Evolutionary conservation across 1,284 basidiomycete species (phyloP), one percentile per base, ranked within the genome.

Genomic region (Tetrapyrgos nigripes): DNA sequence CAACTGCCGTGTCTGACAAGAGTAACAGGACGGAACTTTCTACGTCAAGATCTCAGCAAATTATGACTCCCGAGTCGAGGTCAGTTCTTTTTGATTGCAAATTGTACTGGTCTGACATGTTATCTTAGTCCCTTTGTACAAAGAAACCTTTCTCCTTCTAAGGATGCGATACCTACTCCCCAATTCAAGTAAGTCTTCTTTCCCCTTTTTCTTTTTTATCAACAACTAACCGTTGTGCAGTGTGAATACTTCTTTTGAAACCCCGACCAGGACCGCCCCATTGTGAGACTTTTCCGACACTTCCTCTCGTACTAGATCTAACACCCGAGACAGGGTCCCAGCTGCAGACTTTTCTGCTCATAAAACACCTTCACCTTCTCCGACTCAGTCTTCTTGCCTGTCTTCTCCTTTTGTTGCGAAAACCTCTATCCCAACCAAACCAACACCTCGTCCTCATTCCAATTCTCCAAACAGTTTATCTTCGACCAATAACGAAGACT

Each of bases 61-160:
- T 83, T 57, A 76, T 85, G 59, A 90, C 88, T 4, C 80, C 80
- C 44, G 79, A 80, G 58, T 78, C 79, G 31, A 82, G 79, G 79
- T 78, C 43, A 59, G 64, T 59, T 29, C 19, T 45, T 21, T 28
- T 37, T 49, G 21, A 14, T 24, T 19, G 33, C 31, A 48, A 59
- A 40, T 26, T 4, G 24, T 9, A 33, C 19, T 5, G 14, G 44
- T 21, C 23, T 24, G 31, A 19, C 17, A 8, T 2, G 13, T 6
- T 35, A 19, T 61, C 64, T 60, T 31, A 57, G 48, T 55, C 55
- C 56, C 10, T 53, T 57, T 47, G 47, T 43, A 21, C 23, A 31
- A 28, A 40, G 50, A 28, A 27, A 26, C 21, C 29, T 48, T 49
- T 17, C 28, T 14, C 50, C 19, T 29, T 21, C 21, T 48, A 50